Evolutionary conservation across 345 rosid species (phyloP), one percentile per base, ranked within the genome.

Genomic region (Excoecaria agallocha): DNA sequence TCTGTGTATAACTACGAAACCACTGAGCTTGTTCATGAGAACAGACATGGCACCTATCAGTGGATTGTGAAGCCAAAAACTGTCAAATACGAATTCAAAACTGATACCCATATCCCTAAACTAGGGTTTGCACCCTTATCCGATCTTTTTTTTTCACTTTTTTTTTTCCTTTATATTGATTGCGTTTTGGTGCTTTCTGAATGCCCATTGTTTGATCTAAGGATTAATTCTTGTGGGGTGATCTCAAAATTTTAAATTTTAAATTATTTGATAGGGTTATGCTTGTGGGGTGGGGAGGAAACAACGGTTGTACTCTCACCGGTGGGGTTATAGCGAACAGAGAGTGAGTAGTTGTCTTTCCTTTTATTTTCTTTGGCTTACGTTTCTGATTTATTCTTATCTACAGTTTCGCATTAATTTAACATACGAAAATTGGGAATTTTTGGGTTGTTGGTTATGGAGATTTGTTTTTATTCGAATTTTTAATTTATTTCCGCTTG

Each of bases 211-310:
- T n/a, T 69, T 38, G 16, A 52, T 37, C 37, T n/a, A 12, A 46
- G 35, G 62, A 7, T 66, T n/a, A 43, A 17, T 55, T 13, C 71
- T 22, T 16, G 35, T 50, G 64, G 71, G 50, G 56, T 13, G 24
- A 45, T 71, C 50, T 58, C 50, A 11, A 70, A 43, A 24, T 69
- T 43, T 64, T 35, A 45, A 22, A 45, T 52, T 69, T 69, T n/a
- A 54, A 8, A 74, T 72, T 69, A 13, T 20, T 20, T 38, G 12
- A 15, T 66, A 93, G 99, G 85, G 97, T 95, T 69, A 86, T 95
- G 98, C 97, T 95, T 66, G 99, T 90, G 52, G 98, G 99, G 3
- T 95, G 98, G 98, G 99, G 97, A 19, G 98, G 98, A 65, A 93
- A 95, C 89, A 95, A 95, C 58, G 99, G 97, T 22, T 87, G 90